Base-by-base conservation (phyloP, 2,329 filamentous ascomycete genomes). In the Eutypella sp. region DNA sequence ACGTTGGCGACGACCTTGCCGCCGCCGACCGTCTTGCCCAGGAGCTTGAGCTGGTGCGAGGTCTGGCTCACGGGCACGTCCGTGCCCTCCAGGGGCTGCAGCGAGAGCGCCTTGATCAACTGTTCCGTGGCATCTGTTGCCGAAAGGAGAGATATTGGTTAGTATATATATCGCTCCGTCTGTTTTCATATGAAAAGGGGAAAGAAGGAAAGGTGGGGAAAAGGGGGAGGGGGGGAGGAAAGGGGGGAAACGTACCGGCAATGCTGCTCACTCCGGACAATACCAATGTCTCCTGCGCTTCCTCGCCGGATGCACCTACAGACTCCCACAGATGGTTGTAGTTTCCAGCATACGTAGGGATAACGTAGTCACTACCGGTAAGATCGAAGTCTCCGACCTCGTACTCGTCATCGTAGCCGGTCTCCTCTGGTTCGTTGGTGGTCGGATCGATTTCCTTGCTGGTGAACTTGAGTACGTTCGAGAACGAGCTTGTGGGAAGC, bases 261-360 rank as follows among this genome's bases (percentile, higher is more conserved):
- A 99, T 95, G 62, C 87, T 90, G 82, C 95, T 96, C 62, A 93
- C 83, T 57, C 86, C 86, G 60, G 84, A 84, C 55, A 96, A 75
- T 68, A 92, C 89, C 65, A 96, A 73, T 31, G 92, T 99, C 73
- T 97, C 93, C 53, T 88, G 87, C 4, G 87, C 87, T 64, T 96
- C 88, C 61, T 96, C 89, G 42, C 91, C 90, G 23, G 87, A 76
- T n/a, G 88, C 87, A 44, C 89, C 89, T 44, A 92, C 82, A 68
- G 95, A 89, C 67, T 95, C 89, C 92, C 92, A 99, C 40, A 97
- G 81, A 60, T 95, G 89, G 63, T 88, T 89, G 65, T 97, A 99
- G 75, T 89, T 95, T 65, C 91, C 87, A 16, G 91, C 91, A 67
- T 95, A 99, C 2, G 89, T 85, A 18, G 93, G 93, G 40, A 96